Base-by-base conservation (phyloP, 169 alveolate genomes). In the Plasmodium gonderi region DNA sequence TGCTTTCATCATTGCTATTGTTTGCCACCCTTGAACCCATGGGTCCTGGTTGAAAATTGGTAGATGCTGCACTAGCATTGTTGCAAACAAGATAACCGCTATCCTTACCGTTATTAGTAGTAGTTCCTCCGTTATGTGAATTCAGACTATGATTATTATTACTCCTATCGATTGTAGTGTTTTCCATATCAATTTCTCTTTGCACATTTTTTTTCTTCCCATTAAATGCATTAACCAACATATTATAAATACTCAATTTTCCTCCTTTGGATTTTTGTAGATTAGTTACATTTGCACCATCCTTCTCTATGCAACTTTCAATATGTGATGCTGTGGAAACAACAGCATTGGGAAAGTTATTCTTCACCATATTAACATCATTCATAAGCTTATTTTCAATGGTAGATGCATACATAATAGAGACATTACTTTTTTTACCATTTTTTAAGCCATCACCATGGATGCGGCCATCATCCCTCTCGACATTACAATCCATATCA, bases 221-320 rank as follows among this genome's bases (percentile, higher is more conserved):
- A 9, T 51, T 87, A 75, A 87, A 87, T 3, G 93, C 93, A 75
- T 87, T 51, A n/a, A 87, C 72, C 49, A 87, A 23, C 29, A 87
- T 51, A 8, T 78, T 64, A 40, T 87, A 76, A 4, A 87, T 60
- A 17, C 87, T 87, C 29, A 76, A n/a, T 11, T 76, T 87, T 12
- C 11, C n/a, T 23, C 40, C 87, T 7, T 78, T 45, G 9, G 26
- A n/a, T 11, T 17, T 68, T 40, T 29, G 44, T 80, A 26, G 14
- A 3, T 11, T 14, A 3, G 8, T 36, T 36, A 38, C 1, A 5
- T 5, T 31, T 2, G 36, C 17, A 2, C 36, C 38, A 11, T 68
- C 83, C 20, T 38, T 36, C 69, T n/a, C 49, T 1, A 11, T n/a
- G 1, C 20, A n/a, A n/a, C n/a, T n/a, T n/a, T n/a, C n/a, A n/a